Base-by-base conservation (phyloP, 345 rosid species). In the Populus tremula region DNA sequence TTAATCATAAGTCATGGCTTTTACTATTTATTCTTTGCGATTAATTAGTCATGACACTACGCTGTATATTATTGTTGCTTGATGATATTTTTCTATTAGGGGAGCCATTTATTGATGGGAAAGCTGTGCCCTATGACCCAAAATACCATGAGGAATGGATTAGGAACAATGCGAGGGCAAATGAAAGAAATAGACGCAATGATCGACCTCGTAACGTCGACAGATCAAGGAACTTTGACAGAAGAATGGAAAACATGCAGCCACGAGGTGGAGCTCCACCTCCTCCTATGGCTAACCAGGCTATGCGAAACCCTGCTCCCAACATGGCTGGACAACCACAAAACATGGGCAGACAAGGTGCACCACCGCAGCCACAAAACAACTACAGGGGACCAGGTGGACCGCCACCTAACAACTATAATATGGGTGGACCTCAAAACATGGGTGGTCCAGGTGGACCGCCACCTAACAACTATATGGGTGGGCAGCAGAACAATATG, bases 71-170 rank as follows among this genome's bases (percentile, higher is more conserved):
- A 31, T 61, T 41, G 47, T 27, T 33, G 43, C 71, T 20, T 71
- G 14, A 63, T 69, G n/a, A 13, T 29, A 6, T 25, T 70, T 21
- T 67, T 61, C 8, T 68, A 80, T 20, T 85, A 93, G 98, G 99
- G 25, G 99, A 95, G 74, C 99, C 99, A 68, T 95, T 93, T 83
- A 92, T 96, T 67, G 87, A 96, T 68, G 99, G 99, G 67, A 82
- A 89, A 84, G 98, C 99, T 67, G 98, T 93, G 77, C 99, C 98
- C 0, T 93, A 96, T 83, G 99, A 96, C 75, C 94, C 94, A 3
- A 96, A 93, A 88, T 93, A 93, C 76, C 97, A 93, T 16, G 98
- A 96, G 85, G 99, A 96, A 82, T 96, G 99, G 99, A 87, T 91
- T 62, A 93, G 95, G 86, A 96, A 96, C 88, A 91, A 94, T 78